Evolutionary conservation across 2,329 filamentous ascomycete species (phyloP).

Genomic region (Hirsutella minnesotensis): DNA sequence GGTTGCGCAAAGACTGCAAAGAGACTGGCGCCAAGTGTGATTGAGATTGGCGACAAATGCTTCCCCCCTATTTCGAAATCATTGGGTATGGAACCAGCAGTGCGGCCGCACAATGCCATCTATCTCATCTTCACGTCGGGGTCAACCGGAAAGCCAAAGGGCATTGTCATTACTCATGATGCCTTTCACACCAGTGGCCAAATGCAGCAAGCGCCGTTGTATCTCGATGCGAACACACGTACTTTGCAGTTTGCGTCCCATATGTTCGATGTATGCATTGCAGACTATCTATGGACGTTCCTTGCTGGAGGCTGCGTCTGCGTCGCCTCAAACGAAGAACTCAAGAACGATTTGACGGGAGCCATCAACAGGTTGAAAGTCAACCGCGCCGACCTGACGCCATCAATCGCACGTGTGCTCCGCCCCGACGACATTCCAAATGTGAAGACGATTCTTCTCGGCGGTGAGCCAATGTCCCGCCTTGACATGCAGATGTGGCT

Average conservation of each 20-base stretch:
- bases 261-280: constrained; percentile 3
- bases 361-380: neutral
- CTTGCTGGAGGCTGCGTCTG: constrained; percentile 3
- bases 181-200: neutral
- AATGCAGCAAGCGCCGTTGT: neutral
- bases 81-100: neutral
- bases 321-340: neutral
- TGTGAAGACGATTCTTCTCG: constrained; percentile 1
- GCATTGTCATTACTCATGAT: neutral
- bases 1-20: neutral
- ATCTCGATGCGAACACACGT: neutral
- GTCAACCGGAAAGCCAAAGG: constrained; percentile 2
- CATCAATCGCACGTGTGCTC: neutral
- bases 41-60: neutral
- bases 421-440: neutral
- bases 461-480: constrained; percentile 1
- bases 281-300: constrained; percentile 4
- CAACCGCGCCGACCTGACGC: constrained; percentile 1
- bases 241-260: constrained; percentile 4
- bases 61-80: neutral
- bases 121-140: constrained; percentile 3
- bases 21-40: neutral
- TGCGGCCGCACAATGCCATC: neutral
- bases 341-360: neutral
- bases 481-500: constrained; percentile 3